These are phyloP conservation scores for Oleoguttula mirabilis DNA, from an alignment of 495 filamentous ascomycete species.

Conservation along the genomic window DNA sequence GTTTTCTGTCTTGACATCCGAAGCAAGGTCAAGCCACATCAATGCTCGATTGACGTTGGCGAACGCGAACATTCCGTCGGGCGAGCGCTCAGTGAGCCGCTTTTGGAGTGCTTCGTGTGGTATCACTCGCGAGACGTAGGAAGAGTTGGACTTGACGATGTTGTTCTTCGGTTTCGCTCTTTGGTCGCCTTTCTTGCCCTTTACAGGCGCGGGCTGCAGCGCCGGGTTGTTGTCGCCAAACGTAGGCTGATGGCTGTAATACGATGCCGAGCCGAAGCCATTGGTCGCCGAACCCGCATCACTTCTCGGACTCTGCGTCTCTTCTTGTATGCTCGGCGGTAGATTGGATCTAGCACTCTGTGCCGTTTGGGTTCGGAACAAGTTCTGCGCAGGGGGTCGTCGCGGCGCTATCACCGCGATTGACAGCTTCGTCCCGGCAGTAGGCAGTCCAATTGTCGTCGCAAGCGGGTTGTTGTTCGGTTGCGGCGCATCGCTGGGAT, in stretches of 20 bases:
- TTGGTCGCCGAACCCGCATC: constrained; percentile 24
- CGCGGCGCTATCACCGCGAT: constrained; percentile 55
- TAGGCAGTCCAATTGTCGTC: constrained; percentile 67
- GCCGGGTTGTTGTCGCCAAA: constrained; percentile 84
- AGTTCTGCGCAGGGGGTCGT: constrained; percentile 43
- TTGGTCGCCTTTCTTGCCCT: constrained; percentile 53
- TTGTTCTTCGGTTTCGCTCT: constrained; percentile 90
- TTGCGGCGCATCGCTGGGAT: constrained; percentile 80
- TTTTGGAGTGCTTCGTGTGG: constrained; percentile 70
- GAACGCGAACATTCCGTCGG: constrained; percentile 76
- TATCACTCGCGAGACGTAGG: constrained; percentile 91
- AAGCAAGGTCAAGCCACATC: constrained; percentile 66
- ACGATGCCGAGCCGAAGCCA: constrained; percentile 20
- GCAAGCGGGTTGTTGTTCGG: constrained; percentile 81
- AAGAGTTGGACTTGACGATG: constrained; percentile 94
- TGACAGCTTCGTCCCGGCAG: constrained; percentile 75
- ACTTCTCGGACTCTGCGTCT: constrained; percentile 25
- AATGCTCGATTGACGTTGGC: constrained; percentile 91
- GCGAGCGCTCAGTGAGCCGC: constrained; percentile 61
- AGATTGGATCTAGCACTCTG: constrained; percentile 33
- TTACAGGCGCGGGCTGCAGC: constrained; percentile 37
- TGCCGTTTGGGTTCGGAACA: constrained; percentile 37
- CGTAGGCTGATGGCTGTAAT: constrained; percentile 38
- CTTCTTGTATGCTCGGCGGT: constrained; percentile 33
- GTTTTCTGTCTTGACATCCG: constrained; percentile 59